These are phyloP conservation scores for Periconia sp. DNA, from an alignment of 2,329 filamentous ascomycete species.

Conservation along the genomic window DNA sequence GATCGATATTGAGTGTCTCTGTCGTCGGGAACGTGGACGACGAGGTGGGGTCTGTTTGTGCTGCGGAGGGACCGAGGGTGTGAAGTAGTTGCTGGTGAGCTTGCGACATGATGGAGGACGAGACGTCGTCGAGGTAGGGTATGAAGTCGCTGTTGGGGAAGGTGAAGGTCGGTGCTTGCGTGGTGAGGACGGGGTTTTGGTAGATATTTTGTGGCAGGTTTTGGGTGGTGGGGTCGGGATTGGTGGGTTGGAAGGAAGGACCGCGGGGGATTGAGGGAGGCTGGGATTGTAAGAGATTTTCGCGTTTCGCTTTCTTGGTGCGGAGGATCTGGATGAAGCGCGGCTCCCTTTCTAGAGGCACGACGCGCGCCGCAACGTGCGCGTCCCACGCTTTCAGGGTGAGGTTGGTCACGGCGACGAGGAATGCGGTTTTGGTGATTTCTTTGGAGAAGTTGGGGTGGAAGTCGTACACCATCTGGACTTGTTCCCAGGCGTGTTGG, in stretches of 20 bases:
- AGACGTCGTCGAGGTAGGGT: not conserved
- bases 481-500: constrained; percentile 48
- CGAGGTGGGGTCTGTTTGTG: too few species aligned
- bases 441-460: constrained; percentile 45
- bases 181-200: not conserved
- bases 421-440: constrained; percentile 41
- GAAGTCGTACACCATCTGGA: constrained; percentile 47
- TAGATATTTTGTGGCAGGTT: not conserved
- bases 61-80: too few species aligned
- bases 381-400: constrained; percentile 50
- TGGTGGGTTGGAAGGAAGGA: too few species aligned
- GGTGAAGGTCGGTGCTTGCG: not conserved
- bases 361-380: constrained; percentile 12
- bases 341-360: constrained; percentile 17
- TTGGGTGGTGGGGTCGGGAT: too few species aligned
- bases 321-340: constrained; percentile 25
- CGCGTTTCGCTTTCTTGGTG: constrained; percentile 2
- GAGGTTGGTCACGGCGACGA: constrained; percentile 47
- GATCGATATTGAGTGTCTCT: too few species aligned
- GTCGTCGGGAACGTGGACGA: too few species aligned
- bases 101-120: not conserved
- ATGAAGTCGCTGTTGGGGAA: not conserved
- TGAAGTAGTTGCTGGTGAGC: not conserved
- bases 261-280: not conserved
- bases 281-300: not conserved